Percentiles rank a stretch among this genome's conserved stretches.
These are phyloP conservation scores for Blastobotrys americana DNA, from an alignment of 805 yeast genomes.

Conservation along the genomic window DNA sequence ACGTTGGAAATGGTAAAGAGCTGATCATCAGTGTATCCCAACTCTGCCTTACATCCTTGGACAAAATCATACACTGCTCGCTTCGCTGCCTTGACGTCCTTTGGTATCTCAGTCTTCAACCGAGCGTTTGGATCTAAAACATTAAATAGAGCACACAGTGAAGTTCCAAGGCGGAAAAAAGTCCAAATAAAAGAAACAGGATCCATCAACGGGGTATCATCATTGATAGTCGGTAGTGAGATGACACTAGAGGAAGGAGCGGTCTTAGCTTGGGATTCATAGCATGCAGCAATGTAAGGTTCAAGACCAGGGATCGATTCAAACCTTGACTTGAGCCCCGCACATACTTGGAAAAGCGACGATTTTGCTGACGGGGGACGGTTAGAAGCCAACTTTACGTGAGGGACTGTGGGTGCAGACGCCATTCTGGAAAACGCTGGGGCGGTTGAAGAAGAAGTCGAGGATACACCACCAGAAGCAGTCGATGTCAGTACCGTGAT, in stretches of 20 bases:
- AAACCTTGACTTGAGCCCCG: conserved; percentile 19
- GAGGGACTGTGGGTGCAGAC: not conserved
- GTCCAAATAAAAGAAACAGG: conserved; percentile 91
- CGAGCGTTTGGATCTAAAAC: conserved; percentile 46
- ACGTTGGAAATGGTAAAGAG: conserved; percentile 87
- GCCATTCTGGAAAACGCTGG: not conserved
- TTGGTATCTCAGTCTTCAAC: conserved; percentile 50
- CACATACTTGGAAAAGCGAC: conserved; percentile 25
- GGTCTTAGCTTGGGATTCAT: conserved; percentile 14
- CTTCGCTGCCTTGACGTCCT: conserved; percentile 78
- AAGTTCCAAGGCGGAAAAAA: conserved; percentile 85
- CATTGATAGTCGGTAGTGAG: conserved; percentile 16
- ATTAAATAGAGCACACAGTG: conserved; percentile 80
- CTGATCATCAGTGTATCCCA: conserved; percentile 69
- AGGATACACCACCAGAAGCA: not conserved
- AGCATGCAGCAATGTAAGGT: conserved; percentile 15
- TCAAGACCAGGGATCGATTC: conserved; percentile 20
- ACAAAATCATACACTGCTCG: conserved; percentile 85
- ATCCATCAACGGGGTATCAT: conserved; percentile 37
- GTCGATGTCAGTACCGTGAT: not conserved
- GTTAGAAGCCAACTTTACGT: conserved; percentile 12
- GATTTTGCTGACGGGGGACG: conserved; percentile 16
- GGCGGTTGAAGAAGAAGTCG: not conserved
- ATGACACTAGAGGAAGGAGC: conserved; percentile 4
- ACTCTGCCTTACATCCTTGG: conserved; percentile 71